phyloP scores from a whole-genome alignment of 2,329 filamentous ascomycete species.

The Penicillium crustosum region DNA sequence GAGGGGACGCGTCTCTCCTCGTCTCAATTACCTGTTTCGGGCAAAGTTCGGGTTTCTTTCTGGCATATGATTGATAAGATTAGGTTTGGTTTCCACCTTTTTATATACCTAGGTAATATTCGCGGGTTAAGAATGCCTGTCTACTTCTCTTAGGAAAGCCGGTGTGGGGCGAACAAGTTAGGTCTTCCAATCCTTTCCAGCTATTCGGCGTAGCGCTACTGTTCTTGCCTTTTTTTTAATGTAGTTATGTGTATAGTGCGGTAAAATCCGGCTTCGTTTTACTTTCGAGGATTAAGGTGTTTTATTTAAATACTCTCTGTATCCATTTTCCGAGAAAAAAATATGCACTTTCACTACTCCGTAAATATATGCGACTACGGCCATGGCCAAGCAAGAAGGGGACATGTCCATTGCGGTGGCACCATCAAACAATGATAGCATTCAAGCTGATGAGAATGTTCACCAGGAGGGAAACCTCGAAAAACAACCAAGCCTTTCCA shows the following conservation, averaged over 20 bases:
- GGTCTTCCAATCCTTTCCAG: background rate
- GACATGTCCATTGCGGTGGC: background rate
- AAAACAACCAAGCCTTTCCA: conserved; percentile 10
- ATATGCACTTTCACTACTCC: background rate
- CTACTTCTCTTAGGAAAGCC: background rate
- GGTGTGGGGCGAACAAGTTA: background rate
- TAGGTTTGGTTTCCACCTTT: background rate
- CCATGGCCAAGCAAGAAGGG: conserved; percentile 7
- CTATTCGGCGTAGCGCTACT: background rate
- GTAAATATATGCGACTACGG: background rate
- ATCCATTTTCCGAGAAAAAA: background rate
- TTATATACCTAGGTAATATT: background rate
- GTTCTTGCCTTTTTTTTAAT: background rate
- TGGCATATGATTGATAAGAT: conserved; percentile 6
- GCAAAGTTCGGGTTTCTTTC: background rate
- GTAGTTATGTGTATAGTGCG: background rate
- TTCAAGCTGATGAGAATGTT: background rate
- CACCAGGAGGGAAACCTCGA: background rate
- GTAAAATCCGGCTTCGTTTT: background rate
- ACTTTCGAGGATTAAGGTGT: background rate
- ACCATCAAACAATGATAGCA: background rate
- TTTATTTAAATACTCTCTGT: background rate
- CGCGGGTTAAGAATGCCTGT: background rate
- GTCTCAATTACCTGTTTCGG: background rate
- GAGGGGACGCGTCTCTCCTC: background rate